Base-by-base conservation (phyloP, 768 basidiomycete species). In the Botryobasidium botryosum region DNA sequence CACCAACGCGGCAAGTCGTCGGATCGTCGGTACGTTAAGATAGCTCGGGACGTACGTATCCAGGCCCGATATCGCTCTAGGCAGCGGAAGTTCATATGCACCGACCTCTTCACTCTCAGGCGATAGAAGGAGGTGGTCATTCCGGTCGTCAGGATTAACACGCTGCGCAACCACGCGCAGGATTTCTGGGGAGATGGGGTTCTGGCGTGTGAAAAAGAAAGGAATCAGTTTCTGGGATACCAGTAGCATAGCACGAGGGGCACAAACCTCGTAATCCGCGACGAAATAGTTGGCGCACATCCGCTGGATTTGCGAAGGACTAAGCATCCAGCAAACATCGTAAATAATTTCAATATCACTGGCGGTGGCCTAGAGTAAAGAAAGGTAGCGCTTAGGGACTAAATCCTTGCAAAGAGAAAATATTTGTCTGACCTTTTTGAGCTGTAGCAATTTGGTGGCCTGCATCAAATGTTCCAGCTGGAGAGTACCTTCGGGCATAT, bases 401-500 rank as follows among this genome's bases (percentile, higher is more conserved):
- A 51, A 6, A 8, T 21, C 13, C 12, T 10, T 29, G 27, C 26
- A 8, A 28, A 31, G 24, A 42, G 25, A 8, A 21, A 28, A 28
- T 29, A 39, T 24, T 55, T 66, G 20, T 44, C n/a, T n/a, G n/a
- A 80, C 88, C 74, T 99, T 99, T 68, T 97, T 99, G 56, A 99
- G 67, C 61, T 99, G 94, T 21, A 99, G 68, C 44, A 99, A 65
- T 64, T 99, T 97, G 56, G 94, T 96, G 45, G 94, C 94, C 68
- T 99, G 94, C 88, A 97, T 94, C 64, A 99, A 71, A 64, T 97
- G 91, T 63, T 99, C 94, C 45, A 99, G 69, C 60, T 97, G 94
- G 24, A 99, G 69, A 15, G 87, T 86, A 6, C 94, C 94, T 60
- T 99, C 94, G 1, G 92, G 94, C 88, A 99, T 96, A 58, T 94